Evolutionary conservation across 2,329 filamentous ascomycete species (phyloP), one percentile per base, ranked within the genome.

Genomic region (Juglanconis juglandina): DNA sequence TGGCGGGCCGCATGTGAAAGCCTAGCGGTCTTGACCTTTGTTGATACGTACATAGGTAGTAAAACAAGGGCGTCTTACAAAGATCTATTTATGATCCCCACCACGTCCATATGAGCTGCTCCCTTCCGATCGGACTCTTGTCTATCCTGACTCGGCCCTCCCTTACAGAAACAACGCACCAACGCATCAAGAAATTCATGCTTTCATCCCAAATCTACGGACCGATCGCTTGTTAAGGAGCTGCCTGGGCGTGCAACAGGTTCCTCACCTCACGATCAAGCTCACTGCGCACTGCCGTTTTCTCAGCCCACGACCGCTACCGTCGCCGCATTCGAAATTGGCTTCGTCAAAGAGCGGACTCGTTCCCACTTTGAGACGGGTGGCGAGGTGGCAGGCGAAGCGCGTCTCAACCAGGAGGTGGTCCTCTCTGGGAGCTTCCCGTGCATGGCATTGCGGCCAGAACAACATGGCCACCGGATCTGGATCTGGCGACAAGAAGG

Each of bases 401-500:
- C 60, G 62, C 59, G 47, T 47, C 56, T 60, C 53, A 57, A 33
- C 47, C 53, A 59, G 62, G 60, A 59, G 49, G 46, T 64, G 62
- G 62, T 64, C 53, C 53, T 59, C 56, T 30, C 51, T 53, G 39
- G 53, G 53, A 58, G 46, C 49, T 46, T 59, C 60, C 49, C 41
- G 2, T 61, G 63, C 65, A 56, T 66, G 69, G 68, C 69, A 66
- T 17, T 48, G 50, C 13, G 62, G 65, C 61, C 62, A 58, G 59
- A 62, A 57, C 32, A 66, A 50, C 17, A 80, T 79, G 78, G 71
- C 75, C 47, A 68, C 75, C 42, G 58, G 53, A 56, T 61, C 61
- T 34, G 68, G 66, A 47, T 61, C 71, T 44, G 68, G 66, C 49
- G 79, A 81, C 41, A 82, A 79, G 71, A 85, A 82, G 72, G 63